These are phyloP conservation scores for Davidsoniella eucalypti DNA, from an alignment of 2,329 filamentous ascomycete genomes.

Conservation along the genomic window DNA sequence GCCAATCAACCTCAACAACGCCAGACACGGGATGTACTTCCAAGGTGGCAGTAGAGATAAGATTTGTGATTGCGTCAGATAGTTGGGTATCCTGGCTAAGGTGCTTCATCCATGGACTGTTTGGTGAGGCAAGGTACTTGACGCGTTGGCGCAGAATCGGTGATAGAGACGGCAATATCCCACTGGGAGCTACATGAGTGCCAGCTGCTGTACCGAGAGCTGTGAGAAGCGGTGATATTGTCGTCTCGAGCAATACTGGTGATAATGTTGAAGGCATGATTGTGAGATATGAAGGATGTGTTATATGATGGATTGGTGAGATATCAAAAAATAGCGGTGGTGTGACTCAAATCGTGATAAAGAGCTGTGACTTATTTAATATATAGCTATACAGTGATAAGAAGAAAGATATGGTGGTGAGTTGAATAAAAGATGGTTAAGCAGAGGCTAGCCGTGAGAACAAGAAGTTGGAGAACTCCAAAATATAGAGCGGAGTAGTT, in stretches of 20 bases:
- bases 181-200: slow-evolving; percentile 38
- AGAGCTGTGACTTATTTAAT: no score
- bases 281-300: not conserved
- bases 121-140: slow-evolving; percentile 40
- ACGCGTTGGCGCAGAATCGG: slow-evolving; percentile 51
- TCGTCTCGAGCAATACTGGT: slow-evolving; percentile 28
- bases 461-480: no score
- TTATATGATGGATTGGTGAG: not conserved
- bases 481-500: no score
- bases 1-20: slow-evolving; percentile 59
- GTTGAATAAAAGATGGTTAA: no score
- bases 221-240: slow-evolving; percentile 38
- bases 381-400: no score
- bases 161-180: slow-evolving; percentile 42
- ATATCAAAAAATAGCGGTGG: not conserved
- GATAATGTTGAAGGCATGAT: slow-evolving; percentile 13
- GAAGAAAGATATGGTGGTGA: no score
- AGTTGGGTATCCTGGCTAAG: slow-evolving; percentile 55
- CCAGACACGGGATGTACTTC: slow-evolving; percentile 71
- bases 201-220: slow-evolving; percentile 42
- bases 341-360: no score
- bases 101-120: slow-evolving; percentile 20
- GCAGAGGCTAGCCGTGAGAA: no score
- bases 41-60: slow-evolving; percentile 41
- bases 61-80: slow-evolving; percentile 48